These are phyloP conservation scores for Phaffia australis DNA, from an alignment of 768 basidiomycete species.

Conservation along the genomic window DNA sequence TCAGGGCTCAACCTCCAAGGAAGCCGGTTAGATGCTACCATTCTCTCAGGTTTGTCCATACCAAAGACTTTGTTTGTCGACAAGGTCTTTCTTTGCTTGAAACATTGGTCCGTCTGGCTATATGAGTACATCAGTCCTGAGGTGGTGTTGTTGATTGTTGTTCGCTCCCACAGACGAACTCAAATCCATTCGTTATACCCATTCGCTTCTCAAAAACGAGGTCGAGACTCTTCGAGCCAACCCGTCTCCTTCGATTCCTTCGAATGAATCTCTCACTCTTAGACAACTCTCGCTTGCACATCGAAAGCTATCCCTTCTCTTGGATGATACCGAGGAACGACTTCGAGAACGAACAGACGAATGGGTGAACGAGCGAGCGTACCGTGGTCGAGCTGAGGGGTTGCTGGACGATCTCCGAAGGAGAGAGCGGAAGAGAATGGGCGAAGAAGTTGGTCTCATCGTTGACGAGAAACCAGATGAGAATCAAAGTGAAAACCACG, in stretches of 20 bases:
- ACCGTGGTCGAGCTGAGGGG: slow-evolving; percentile 13
- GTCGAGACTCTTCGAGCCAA: slow-evolving; percentile 3
- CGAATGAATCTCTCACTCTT: slow-evolving; percentile 27
- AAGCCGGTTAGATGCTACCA: slow-evolving; percentile 31
- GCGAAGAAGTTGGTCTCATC: too few species aligned
- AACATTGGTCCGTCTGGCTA: neutral
- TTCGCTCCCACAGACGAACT: neutral
- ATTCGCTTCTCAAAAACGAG: neutral
- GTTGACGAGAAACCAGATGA: neutral
- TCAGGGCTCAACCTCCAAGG: slow-evolving; percentile 36
- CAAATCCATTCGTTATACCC: neutral
- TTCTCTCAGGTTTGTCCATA: slow-evolving; percentile 20
- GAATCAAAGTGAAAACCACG: neutral
- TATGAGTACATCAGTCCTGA: neutral
- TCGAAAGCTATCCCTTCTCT: slow-evolving; percentile 34
- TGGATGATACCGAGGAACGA: slow-evolving; percentile 33
- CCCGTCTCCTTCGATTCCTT: neutral
- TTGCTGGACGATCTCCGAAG: neutral
- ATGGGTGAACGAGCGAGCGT: slow-evolving; percentile 28
- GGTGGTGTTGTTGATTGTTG: neutral
- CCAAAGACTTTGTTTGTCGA: too few species aligned
- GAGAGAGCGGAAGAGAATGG: too few species aligned
- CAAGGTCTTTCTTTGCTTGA: neutral
- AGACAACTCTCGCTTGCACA: slow-evolving; percentile 37
- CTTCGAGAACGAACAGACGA: slow-evolving; percentile 27